phyloP scores from a whole-genome alignment of 202 grass and related monocot genomes.

The Musa balbisiana region DNA sequence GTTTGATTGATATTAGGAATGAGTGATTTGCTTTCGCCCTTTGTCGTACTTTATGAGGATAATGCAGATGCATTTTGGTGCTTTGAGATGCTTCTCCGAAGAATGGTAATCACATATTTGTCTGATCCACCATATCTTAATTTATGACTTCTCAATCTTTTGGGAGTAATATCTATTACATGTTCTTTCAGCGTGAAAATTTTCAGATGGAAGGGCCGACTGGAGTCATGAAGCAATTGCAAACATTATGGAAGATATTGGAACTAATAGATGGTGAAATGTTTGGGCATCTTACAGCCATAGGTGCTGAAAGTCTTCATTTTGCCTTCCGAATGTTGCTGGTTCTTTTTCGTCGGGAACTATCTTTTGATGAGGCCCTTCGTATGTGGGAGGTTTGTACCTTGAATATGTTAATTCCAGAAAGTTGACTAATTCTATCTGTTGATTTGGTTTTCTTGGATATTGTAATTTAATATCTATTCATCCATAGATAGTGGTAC shows the following conservation, averaged over 20 bases:
- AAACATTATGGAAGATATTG: conserved; percentile 86
- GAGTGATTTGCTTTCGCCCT: conserved; percentile 98
- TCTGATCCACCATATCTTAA: conserved; percentile 11
- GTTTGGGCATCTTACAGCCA: conserved; percentile 79
- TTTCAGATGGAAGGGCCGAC: conserved; percentile 96
- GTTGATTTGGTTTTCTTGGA: conserved; percentile 19
- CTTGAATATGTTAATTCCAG: conserved; percentile 8
- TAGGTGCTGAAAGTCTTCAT: conserved; percentile 96
- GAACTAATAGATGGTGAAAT: conserved; percentile 76
- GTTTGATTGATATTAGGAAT: conserved; percentile 56
- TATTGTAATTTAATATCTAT: too few species aligned
- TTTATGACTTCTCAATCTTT: background rate
- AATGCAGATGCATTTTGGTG: conserved; percentile 99
- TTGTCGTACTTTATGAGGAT: conserved; percentile 98
- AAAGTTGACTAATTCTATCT: background rate
- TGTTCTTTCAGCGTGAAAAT: conserved; percentile 74
- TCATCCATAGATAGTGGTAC: too few species aligned
- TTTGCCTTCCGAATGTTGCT: conserved; percentile 94
- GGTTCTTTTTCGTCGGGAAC: conserved; percentile 94
- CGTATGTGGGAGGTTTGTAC: conserved; percentile 92
- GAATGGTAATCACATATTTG: conserved; percentile 60
- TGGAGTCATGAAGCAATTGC: conserved; percentile 84
- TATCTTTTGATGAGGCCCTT: conserved; percentile 82
- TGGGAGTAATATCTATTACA: conserved; percentile 30
- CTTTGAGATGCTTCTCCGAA: conserved; percentile 98